Conservation (phyloP, 768 basidiomycete species). For the Boletus rufocinnamomeus region DNA sequence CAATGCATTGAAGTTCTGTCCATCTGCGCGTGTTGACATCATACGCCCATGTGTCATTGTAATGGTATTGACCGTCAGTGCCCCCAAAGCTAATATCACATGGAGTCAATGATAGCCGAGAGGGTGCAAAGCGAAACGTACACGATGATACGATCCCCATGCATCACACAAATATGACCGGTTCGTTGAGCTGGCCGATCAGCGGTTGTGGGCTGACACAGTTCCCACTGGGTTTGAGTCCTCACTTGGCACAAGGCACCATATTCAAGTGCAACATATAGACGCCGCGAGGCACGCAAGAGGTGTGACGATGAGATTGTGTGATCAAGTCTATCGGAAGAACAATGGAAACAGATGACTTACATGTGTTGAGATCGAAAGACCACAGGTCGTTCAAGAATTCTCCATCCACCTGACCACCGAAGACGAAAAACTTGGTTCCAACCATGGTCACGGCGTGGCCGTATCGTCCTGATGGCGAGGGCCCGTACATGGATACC, state of each 20-base stretch:
- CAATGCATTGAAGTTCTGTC: conserved; percentile 94
- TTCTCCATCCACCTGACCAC: conserved; percentile 93
- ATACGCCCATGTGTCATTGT: conserved; percentile 98
- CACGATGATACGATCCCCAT: conserved; percentile 83
- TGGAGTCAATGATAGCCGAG: conserved; percentile 16
- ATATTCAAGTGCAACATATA: conserved; percentile 4
- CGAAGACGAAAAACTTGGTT: conserved; percentile 92
- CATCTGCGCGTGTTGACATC: conserved; percentile 79
- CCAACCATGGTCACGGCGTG: conserved; percentile 94
- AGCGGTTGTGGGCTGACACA: conserved; percentile 59
- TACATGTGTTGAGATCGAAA: conserved; percentile 93
- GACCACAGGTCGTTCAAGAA: conserved; percentile 96
- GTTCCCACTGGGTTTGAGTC: conserved; percentile 82
- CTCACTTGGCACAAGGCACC: conserved; percentile 51
- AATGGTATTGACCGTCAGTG: conserved; percentile 97
- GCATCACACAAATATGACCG: conserved; percentile 86
- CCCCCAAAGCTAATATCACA: conserved; percentile 79
- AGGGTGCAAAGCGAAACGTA: conserved; percentile 43
- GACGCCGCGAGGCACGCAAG: background rate
- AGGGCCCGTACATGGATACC: conserved; percentile 71
- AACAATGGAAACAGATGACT: conserved; percentile 33
- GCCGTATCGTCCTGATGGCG: conserved; percentile 90
- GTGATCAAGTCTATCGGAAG: background rate
- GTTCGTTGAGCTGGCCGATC: conserved; percentile 81
- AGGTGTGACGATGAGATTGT: background rate